phyloP scores from a whole-genome alignment of 1,284 basidiomycete species.

The Marasmius oreades region DNA sequence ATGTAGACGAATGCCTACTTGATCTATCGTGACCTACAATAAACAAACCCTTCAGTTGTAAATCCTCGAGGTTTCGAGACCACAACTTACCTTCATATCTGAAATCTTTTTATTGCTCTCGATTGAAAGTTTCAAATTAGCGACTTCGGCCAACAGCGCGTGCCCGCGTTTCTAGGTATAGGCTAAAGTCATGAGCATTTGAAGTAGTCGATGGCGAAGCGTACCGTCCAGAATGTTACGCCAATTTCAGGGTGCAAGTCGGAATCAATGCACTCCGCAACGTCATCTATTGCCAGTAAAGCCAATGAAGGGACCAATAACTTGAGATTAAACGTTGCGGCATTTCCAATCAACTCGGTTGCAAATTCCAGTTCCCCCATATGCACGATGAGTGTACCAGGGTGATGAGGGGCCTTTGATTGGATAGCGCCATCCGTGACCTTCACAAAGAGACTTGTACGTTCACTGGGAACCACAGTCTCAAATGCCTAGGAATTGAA shows the following conservation, averaged over 20 bases:
- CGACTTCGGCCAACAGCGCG: slow-evolving; percentile 63
- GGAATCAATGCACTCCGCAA: slow-evolving; percentile 30
- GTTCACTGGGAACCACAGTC: slow-evolving; percentile 87
- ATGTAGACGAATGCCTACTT: slow-evolving; percentile 48
- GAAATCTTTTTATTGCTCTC: slow-evolving; percentile 31
- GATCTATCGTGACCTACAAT: slow-evolving; percentile 44
- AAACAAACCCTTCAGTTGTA: not conserved
- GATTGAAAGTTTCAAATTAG: slow-evolving; percentile 42
- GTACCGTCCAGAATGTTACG: slow-evolving; percentile 67
- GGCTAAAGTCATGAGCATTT: slow-evolving; percentile 7
- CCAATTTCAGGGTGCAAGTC: slow-evolving; percentile 27
- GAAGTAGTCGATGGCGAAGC: slow-evolving; percentile 19
- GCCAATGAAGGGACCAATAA: slow-evolving; percentile 45
- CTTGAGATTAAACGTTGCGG: slow-evolving; percentile 51
- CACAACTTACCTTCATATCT: slow-evolving; percentile 35
- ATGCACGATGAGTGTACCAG: slow-evolving; percentile 65
- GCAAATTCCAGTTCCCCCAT: slow-evolving; percentile 64
- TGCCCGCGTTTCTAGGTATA: slow-evolving; percentile 51
- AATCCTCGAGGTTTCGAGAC: not conserved
- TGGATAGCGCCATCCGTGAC: slow-evolving; percentile 72
- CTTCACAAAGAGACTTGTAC: slow-evolving; percentile 67
- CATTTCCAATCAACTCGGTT: slow-evolving; percentile 70
- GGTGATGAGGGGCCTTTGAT: slow-evolving; percentile 52
- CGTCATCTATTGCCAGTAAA: slow-evolving; percentile 66
- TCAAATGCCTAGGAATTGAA: slow-evolving; percentile 71